These are phyloP conservation scores for Cenchrus americanus DNA, from an alignment of 176 grass and related monocot species.

Conservation along the genomic window DNA sequence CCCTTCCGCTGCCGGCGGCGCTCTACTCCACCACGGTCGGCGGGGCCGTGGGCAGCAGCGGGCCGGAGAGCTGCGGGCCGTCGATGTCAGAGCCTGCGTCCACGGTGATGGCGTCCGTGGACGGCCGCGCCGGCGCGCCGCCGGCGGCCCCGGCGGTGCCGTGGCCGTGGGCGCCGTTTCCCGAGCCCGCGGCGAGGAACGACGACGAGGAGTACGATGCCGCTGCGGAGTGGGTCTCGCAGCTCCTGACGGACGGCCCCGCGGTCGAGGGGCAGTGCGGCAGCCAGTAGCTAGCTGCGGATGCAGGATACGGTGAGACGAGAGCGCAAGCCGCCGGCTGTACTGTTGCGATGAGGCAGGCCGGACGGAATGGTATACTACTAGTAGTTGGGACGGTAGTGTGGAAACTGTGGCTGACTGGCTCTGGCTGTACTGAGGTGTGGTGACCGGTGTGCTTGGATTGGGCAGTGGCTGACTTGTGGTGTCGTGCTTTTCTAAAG, in stretches of 20 bases:
- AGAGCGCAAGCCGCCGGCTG: background rate
- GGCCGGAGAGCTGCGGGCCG: constrained; percentile 47
- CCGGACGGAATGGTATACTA: background rate
- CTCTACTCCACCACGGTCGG: background rate
- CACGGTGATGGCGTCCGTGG: constrained; percentile 51
- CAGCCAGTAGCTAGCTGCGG: background rate
- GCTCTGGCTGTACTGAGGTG: no score
- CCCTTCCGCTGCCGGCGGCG: background rate
- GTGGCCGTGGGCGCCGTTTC: constrained; percentile 25
- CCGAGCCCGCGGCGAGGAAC: background rate
- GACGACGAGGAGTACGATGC: background rate
- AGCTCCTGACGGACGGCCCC: constrained; percentile 49
- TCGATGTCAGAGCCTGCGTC: constrained; percentile 30
- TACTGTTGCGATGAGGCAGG: background rate
- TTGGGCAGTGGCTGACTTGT: no score
- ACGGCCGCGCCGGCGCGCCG: background rate
- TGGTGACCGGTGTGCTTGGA: no score
- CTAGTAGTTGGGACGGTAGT: no score
- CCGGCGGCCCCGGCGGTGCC: background rate
- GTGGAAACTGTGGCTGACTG: no score
- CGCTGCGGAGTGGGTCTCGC: constrained; percentile 30
- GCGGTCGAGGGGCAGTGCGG: background rate
- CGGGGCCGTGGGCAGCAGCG: constrained; percentile 35
- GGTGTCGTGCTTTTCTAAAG: no score
- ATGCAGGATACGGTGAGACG: background rate